These are phyloP conservation scores for Cylindrotheca fusiformis DNA, from an alignment of 108 stramenopile species.

Conservation along the genomic window DNA sequence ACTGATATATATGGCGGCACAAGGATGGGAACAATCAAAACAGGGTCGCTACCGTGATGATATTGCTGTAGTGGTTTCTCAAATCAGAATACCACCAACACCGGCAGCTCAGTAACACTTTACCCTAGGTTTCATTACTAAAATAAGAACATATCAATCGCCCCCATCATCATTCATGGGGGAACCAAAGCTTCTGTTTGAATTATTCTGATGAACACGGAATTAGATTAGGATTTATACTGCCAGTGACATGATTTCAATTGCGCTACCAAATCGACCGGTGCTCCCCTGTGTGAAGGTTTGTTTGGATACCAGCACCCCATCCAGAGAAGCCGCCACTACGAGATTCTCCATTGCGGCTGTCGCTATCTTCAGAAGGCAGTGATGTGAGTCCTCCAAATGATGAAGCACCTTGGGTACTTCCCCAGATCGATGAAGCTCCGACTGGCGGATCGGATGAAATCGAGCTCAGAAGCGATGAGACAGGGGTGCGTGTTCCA, in stretches of 20 bases:
- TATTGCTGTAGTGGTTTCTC: constrained; percentile 66
- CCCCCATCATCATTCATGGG: constrained; percentile 20
- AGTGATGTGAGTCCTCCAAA: constrained; percentile 3
- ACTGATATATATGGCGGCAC: constrained; percentile 65
- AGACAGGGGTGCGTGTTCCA: background rate
- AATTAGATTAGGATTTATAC: no score
- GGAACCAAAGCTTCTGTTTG: background rate
- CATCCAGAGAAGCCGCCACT: no score
- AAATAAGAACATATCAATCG: background rate
- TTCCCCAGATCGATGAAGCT: constrained; percentile 14
- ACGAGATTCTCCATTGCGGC: no score
- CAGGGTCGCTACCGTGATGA: constrained; percentile 81
- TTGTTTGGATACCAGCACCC: no score
- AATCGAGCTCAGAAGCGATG: constrained; percentile 7
- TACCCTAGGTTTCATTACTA: background rate
- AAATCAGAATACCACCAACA: constrained; percentile 36
- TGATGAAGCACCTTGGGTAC: background rate
- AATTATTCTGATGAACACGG: background rate
- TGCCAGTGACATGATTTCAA: no score
- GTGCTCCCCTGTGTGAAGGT: no score
- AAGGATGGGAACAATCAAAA: constrained; percentile 74
- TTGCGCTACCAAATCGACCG: no score
- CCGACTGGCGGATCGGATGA: constrained; percentile 2
- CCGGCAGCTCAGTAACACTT: background rate
- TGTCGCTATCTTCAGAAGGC: constrained; percentile 9